These are phyloP conservation scores for Phanerochaete sordida DNA, from an alignment of 768 basidiomycete genomes.

Conservation along the genomic window DNA sequence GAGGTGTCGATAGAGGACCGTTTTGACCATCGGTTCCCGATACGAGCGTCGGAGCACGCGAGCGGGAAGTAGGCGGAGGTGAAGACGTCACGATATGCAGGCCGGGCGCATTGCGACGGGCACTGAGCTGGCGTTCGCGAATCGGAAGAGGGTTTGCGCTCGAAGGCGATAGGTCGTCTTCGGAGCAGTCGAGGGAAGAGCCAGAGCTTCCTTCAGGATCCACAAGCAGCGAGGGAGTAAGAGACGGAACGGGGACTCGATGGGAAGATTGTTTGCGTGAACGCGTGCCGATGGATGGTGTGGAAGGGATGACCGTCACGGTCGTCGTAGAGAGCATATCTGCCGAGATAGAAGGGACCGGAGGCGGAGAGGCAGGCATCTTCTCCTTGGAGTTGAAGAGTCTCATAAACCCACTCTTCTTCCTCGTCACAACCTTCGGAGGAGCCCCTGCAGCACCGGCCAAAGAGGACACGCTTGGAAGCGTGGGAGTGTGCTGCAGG, in stretches of 20 bases:
- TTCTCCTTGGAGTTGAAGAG: conserved; percentile 59
- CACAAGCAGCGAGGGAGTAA: conserved; percentile 19
- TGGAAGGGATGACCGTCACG: conserved; percentile 16
- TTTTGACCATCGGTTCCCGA: background rate
- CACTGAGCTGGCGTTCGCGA: conserved; percentile 19
- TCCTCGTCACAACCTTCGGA: conserved; percentile 59
- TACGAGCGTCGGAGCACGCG: background rate
- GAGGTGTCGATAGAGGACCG: conserved; percentile 14
- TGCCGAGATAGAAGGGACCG: conserved; percentile 47
- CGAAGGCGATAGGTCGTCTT: background rate
- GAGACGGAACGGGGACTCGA: conserved; percentile 25
- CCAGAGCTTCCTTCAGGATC: conserved; percentile 13
- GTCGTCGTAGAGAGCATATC: conserved; percentile 2
- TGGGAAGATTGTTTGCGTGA: conserved; percentile 21
- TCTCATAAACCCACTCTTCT: conserved; percentile 81
- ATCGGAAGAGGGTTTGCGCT: background rate
- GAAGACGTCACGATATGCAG: conserved; percentile 24
- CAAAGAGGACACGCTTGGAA: background rate
- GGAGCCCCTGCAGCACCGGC: conserved; percentile 12
- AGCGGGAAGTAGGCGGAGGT: background rate
- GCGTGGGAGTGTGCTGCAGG: conserved; percentile 9
- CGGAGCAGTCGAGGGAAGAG: conserved; percentile 16
- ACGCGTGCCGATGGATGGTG: conserved; percentile 1
- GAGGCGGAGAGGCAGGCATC: conserved; percentile 45
- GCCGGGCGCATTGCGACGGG: conserved; percentile 23